Base-by-base conservation (phyloP, 768 basidiomycete genomes). In the Russula sp. region DNA sequence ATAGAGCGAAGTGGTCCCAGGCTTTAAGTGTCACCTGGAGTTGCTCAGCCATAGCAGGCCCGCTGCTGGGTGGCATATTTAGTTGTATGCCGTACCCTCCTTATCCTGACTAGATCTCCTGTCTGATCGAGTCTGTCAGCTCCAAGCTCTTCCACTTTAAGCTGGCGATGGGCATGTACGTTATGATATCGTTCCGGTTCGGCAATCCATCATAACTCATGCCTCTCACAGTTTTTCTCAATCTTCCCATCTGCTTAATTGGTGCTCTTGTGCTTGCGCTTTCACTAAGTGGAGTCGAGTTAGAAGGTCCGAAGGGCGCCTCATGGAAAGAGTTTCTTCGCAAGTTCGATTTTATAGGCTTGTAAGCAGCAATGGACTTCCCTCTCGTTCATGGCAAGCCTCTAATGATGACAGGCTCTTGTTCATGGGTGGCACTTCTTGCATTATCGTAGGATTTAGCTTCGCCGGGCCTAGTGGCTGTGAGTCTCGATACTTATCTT, bases 121-220 rank as follows among this genome's bases (percentile, higher is more conserved):
- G 50, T 61, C 59, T 66, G 34, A 30, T 34, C 24, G 30, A 44
- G 28, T 54, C 55, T 64, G 32, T 55, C 61, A 64, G 65, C 49
- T 59, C 68, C 61, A 59, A 36, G 52, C 54, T 63, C 70, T 61
- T 69, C 72, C 52, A 24, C 55, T 52, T 57, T 88, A 59, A 84
- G 79, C 70, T 94, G 91, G 91, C 80, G 92, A 81, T 93, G 89
- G 87, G 88, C 84, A 58, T 94, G 91, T 93, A 75, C 77, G 91
- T 80, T 65, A 65, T 66, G 59, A 66, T 54, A 26, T 49, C 57
- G 58, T 53, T 40, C 18, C 16, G 11, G 60, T 63, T 56, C 60
- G 57, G 59, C 34, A 40, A 52, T 56, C 58, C 63, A 46, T 59
- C 54, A 56, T 67, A 63, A 56, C 56, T 32, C 53, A 50, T 60